phyloP scores from a whole-genome alignment of 805 yeast species.

The Saturnispora silvae region DNA sequence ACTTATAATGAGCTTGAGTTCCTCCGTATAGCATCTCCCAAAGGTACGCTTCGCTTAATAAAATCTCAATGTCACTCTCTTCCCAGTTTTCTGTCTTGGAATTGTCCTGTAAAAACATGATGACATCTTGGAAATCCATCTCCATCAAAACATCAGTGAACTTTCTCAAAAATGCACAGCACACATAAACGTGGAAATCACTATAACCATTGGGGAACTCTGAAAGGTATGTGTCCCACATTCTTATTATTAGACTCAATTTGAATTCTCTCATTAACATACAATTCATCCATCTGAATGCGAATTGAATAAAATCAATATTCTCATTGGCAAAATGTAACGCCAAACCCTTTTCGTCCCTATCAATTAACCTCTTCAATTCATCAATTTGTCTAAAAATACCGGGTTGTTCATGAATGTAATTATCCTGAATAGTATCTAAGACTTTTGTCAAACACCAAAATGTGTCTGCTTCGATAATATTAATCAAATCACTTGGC shows the following conservation, averaged over 20 bases:
- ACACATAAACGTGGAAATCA: constrained; percentile 90
- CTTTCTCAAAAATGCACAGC: constrained; percentile 89
- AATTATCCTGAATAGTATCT: constrained; percentile 93
- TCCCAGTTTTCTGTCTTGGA: constrained; percentile 74
- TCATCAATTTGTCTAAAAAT: constrained; percentile 84
- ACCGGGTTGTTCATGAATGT: constrained; percentile 97
- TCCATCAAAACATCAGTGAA: constrained; percentile 69
- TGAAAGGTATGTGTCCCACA: constrained; percentile 94
- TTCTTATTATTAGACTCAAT: constrained; percentile 67
- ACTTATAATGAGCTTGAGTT: constrained; percentile 75
- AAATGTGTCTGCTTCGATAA: constrained; percentile 89
- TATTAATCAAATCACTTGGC: constrained; percentile 48
- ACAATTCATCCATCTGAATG: constrained; percentile 99
- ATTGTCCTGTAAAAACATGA: constrained; percentile 81
- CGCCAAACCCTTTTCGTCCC: constrained; percentile 68
- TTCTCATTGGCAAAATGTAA: constrained; percentile 70
- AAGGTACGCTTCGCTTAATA: constrained; percentile 90
- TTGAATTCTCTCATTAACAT: constrained; percentile 87
- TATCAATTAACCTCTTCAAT: constrained; percentile 60
- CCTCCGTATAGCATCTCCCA: constrained; percentile 92
- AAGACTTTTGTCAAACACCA: constrained; percentile 90
- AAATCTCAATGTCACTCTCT: constrained; percentile 81
- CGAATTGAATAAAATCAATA: constrained; percentile 89
- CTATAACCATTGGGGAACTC: constrained; percentile 73
- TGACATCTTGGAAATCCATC: constrained; percentile 91